These are phyloP conservation scores for Crithidia expoeki DNA, from an alignment of 208 protist genomes.

Conservation along the genomic window DNA sequence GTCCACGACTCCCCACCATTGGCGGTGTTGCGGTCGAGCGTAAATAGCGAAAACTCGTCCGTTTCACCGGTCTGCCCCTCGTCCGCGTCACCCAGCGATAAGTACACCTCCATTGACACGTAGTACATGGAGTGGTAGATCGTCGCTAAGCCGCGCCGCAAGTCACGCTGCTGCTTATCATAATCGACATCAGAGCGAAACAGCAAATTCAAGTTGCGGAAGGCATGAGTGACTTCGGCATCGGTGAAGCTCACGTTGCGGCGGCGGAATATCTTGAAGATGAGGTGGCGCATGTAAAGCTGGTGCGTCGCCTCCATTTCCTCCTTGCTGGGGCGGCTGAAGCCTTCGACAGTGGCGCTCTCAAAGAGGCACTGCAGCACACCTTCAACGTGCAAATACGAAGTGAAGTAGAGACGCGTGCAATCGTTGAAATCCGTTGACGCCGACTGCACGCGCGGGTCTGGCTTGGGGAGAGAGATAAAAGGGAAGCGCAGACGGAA, in stretches of 20 bases:
- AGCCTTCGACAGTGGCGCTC: slow-evolving; percentile 45
- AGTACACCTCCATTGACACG: slow-evolving; percentile 61
- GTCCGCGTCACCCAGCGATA: slow-evolving; percentile 53
- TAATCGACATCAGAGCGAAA: slow-evolving; percentile 54
- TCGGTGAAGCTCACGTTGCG: slow-evolving; percentile 58
- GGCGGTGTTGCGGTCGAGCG: neutral
- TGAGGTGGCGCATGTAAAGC: slow-evolving; percentile 67
- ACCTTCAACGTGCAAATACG: slow-evolving; percentile 55
- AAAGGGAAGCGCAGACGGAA: slow-evolving; percentile 59
- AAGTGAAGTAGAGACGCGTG: slow-evolving; percentile 60
- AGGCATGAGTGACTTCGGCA: slow-evolving; percentile 30
- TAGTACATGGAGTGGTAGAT: slow-evolving; percentile 65
- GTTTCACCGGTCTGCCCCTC: slow-evolving; percentile 13
- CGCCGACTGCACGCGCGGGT: slow-evolving; percentile 9
- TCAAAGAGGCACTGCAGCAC: slow-evolving; percentile 60
- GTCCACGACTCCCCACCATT: neutral
- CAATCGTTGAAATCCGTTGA: slow-evolving; percentile 18
- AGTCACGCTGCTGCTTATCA: slow-evolving; percentile 42
- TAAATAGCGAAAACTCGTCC: slow-evolving; percentile 28
- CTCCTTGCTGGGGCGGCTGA: slow-evolving; percentile 45
- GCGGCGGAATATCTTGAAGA: slow-evolving; percentile 64
- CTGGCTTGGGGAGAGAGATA: slow-evolving; percentile 38
- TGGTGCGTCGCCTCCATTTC: slow-evolving; percentile 52
- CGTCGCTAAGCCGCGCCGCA: slow-evolving; percentile 32
- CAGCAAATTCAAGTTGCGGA: slow-evolving; percentile 46